Evolutionary conservation across 2,329 filamentous ascomycete species (phyloP), one percentile per base, ranked within the genome.

Genomic region (Exophiala xenobiotica): DNA sequence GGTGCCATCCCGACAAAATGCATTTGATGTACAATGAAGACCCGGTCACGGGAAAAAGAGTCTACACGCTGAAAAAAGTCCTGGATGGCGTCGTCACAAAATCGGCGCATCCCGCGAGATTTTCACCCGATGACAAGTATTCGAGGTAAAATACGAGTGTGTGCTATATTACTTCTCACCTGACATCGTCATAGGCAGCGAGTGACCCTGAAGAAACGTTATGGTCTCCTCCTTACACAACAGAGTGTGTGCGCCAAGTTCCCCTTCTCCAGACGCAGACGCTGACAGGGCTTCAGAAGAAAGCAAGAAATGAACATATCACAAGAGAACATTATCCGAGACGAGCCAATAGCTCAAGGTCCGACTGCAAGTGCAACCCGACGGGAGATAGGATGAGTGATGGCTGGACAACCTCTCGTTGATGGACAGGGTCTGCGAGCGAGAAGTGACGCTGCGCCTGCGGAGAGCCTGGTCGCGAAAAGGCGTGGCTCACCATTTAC

Each of bases 121-220:
- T 97, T 79, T 96, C 90, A 40, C 93, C 93, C 59, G 93, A 99
- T 75, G 93, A 99, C 80, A 96, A 96, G 80, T 97, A 95, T 81
- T 96, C 90, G 67, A 78, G 82, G 80, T 83, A 68, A 45, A 72
- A 61, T 9, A n/a, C 16, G 22, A 24, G 26, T n/a, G 14, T 7
- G 27, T 9, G 19, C 9, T 7, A 6, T 8, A 3, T 7, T 16
- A 6, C 9, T 33, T 8, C 16, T 16, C 43, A 47, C 14, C 41
- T 55, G 27, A 53, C 35, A 16, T 6, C 18, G 31, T 31, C 55
- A 49, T 50, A 88, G 90, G 68, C 92, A 97, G 76, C 85, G 93
- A 64, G 90, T 97, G 43, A 95, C 90, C 16, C 80, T 97, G 66
- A 96, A 96, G 85, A 90, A 88, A 78, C 82, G 93, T 67, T 97